Percentiles rank a stretch among this genome's conserved stretches.
Conservation (phyloP, 768 basidiomycete species). For the Suillus decipiens region DNA sequence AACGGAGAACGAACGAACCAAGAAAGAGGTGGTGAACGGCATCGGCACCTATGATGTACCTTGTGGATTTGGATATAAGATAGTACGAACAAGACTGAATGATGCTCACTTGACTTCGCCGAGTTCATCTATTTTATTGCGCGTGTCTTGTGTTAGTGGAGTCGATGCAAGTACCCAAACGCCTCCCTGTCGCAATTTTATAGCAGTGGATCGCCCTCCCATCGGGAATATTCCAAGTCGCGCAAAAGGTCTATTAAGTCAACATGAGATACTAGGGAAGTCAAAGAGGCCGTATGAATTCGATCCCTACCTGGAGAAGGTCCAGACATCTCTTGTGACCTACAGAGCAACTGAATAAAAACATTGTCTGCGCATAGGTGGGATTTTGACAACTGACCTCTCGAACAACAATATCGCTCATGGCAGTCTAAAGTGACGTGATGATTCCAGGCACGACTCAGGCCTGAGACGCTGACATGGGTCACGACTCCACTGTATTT, state of each 20-base stretch:
- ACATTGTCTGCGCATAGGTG: slow-evolving; percentile 1
- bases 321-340: slow-evolving; percentile 60
- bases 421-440: slow-evolving; percentile 5
- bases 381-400: slow-evolving; percentile 34
- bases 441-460: neutral
- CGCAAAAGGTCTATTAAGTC: slow-evolving; percentile 56
- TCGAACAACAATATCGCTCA: slow-evolving; percentile 44
- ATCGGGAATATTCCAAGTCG: slow-evolving; percentile 70
- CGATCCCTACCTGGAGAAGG: slow-evolving; percentile 54
- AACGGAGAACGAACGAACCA: slow-evolving; percentile 38
- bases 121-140: slow-evolving; percentile 57
- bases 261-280: slow-evolving; percentile 11
- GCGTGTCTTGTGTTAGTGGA: slow-evolving; percentile 66
- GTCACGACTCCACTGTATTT: neutral
- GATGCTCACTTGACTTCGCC: slow-evolving; percentile 65
- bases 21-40: slow-evolving; percentile 61
- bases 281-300: neutral
- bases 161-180: slow-evolving; percentile 87
- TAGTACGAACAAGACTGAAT: neutral
- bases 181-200: slow-evolving; percentile 64
- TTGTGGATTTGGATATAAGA: slow-evolving; percentile 22
- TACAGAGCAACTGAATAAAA: slow-evolving; percentile 18
- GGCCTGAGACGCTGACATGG: too few relatives aligned
- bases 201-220: slow-evolving; percentile 83
- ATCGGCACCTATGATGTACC: slow-evolving; percentile 62